Base-by-base conservation (phyloP, 2,329 filamentous ascomycete genomes). In the Coniella lustricola region DNA sequence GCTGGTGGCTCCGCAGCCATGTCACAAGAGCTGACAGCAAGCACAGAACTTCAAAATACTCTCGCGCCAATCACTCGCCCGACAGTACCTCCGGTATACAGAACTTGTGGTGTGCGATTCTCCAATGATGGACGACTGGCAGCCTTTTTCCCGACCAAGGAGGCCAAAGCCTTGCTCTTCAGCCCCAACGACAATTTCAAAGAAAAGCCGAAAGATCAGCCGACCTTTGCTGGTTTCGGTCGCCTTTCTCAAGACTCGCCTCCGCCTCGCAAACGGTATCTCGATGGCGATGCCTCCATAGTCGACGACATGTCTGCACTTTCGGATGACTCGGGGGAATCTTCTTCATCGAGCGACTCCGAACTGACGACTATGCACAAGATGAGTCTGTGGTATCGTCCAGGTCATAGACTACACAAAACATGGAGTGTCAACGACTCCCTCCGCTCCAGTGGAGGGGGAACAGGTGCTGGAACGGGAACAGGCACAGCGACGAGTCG, bases 81-180 rank as follows among this genome's bases (percentile, higher is more conserved):
- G 4, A 70, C 74, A 63, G 80, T 67, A 3, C 76, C 80, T 12
- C 78, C 79, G 0, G 67, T 74, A 17, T 79, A 77, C 2, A 69
- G 79, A 37, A 72, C 72, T 7, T 84, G 81, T 53, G 81, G 81
- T 35, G 79, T 76, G 36, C 69, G 76, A 5, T 84, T 83, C 55
- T 77, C 79, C 8, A 74, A 75, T 33, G 79, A 81, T 56, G 83
- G 82, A 7, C 74, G 74, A 35, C 66, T 86, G 1, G 73, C 82
- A 4, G 84, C 81, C 58, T 86, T 86, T 63, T 86, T 85, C 57
- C 81, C 81, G 2, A 81, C 81, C 1, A 84, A 82, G 55, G 81
- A 85, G 57, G 76, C 80, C 59, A 81, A 76, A 54, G 72, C 69
- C 3, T 45, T 76, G 5, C 69, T 79, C 39, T 73, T 74, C 14